phyloP scores from a whole-genome alignment of 2,329 filamentous ascomycete species.

The Aspergillus luchuensis region DNA sequence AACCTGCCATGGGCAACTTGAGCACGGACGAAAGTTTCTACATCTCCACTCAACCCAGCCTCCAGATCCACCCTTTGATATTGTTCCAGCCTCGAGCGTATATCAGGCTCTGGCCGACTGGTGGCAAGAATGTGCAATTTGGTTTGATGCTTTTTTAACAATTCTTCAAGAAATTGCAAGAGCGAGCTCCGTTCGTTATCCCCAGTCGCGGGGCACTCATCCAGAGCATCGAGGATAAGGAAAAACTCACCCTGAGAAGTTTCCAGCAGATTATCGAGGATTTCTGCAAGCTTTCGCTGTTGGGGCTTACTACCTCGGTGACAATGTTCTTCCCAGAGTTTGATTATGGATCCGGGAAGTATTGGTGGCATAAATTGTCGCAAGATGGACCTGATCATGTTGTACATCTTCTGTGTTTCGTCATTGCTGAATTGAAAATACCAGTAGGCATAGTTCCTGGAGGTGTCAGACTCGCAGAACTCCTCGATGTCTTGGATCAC shows the following conservation, averaged over 20 bases:
- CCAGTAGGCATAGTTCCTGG: constrained; percentile 5
- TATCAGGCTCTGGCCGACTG: constrained; percentile 5
- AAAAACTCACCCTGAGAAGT: neutral
- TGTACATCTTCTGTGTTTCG: constrained; percentile 1
- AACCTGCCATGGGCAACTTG: neutral
- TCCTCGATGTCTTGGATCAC: neutral
- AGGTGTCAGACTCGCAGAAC: neutral
- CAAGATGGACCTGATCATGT: constrained; percentile 1
- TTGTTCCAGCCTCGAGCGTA: neutral
- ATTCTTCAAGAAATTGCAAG: neutral
- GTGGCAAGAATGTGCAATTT: constrained; percentile 5
- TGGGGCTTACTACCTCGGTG: neutral
- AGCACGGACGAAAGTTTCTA: constrained; percentile 3
- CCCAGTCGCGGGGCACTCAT: constrained; percentile 1
- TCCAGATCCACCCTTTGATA: neutral
- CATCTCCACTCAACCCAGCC: neutral
- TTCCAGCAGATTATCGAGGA: neutral
- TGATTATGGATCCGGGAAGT: neutral
- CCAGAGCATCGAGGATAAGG: constrained; percentile 8
- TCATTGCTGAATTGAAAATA: constrained; percentile 10
- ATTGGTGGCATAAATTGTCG: neutral
- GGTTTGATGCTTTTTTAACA: neutral
- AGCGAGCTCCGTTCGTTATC: neutral
- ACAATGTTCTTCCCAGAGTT: constrained; percentile 1
- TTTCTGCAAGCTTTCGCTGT: neutral